phyloP scores from a whole-genome alignment of 257 asterid species.

The Scutellaria galericulata region DNA sequence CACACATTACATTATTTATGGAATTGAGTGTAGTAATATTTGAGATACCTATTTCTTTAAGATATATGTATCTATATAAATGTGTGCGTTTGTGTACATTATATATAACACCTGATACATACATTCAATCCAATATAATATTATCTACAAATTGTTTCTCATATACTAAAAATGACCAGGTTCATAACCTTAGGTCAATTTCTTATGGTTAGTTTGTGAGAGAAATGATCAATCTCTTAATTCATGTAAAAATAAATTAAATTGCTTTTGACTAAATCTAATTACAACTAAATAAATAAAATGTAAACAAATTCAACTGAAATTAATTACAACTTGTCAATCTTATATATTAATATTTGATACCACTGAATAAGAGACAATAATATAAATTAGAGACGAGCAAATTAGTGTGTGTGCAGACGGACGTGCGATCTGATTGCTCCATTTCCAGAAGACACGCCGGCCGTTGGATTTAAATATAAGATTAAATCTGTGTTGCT shows the following conservation, averaged over 20 bases:
- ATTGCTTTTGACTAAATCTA: conserved; percentile 6
- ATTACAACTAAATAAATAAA: background rate
- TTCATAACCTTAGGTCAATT: background rate
- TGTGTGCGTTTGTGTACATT: too few relatives aligned
- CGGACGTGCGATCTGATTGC: conserved; percentile 43
- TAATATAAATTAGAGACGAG: conserved; percentile 14
- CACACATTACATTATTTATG: too few relatives aligned
- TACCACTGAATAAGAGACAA: background rate
- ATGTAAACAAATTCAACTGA: background rate
- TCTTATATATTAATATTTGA: background rate
- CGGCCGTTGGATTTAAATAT: conserved; percentile 43
- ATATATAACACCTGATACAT: too few relatives aligned
- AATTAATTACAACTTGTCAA: background rate
- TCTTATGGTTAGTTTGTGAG: background rate
- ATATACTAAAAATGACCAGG: too few relatives aligned
- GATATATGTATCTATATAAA: too few relatives aligned
- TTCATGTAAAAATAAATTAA: background rate
- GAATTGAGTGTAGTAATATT: too few relatives aligned
- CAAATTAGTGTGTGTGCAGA: conserved; percentile 29
- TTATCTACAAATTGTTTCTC: too few relatives aligned
- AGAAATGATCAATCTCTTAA: background rate
- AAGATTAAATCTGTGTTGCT: conserved; percentile 1
- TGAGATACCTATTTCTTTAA: too few relatives aligned
- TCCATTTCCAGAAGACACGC: conserved; percentile 41
- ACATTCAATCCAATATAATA: too few relatives aligned